phyloP scores from a whole-genome alignment of 1,139 yeast genomes.

The Protomyces inouyei region DNA sequence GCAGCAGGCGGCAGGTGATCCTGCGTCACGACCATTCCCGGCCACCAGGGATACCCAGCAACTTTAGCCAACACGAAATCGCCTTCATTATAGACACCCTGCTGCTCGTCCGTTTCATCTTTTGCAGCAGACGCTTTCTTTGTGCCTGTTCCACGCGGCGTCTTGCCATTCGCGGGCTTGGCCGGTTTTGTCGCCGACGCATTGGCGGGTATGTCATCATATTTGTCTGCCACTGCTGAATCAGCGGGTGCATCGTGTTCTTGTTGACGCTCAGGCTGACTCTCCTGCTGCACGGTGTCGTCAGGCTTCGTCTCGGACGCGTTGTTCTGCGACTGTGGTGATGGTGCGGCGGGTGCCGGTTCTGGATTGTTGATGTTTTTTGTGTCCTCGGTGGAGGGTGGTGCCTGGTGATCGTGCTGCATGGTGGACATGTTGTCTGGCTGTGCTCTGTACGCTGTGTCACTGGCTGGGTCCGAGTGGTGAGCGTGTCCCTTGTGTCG shows the following conservation, averaged over 20 bases:
- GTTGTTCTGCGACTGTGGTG: no score
- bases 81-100: constrained; percentile 10
- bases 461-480: no score
- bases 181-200: not conserved
- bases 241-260: not conserved
- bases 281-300: not conserved
- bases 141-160: not conserved
- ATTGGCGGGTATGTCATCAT: no score
- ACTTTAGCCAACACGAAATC: constrained; percentile 25
- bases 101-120: not conserved
- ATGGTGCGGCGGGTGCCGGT: no score
- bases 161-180: not conserved
- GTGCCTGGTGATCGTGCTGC: no score
- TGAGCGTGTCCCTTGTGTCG: no score
- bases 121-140: constrained; percentile 5
- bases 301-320: no score
- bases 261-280: not conserved
- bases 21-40: constrained; percentile 24
- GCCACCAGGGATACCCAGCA: constrained; percentile 30
- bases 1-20: constrained; percentile 25
- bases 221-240: not conserved
- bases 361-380: no score
- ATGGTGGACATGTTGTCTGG: no score
- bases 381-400: no score
- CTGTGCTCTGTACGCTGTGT: no score